Percentiles rank a stretch among this genome's conserved stretches.
Conservation (phyloP, 345 rosid species). For the Carallia pectinifolia region DNA sequence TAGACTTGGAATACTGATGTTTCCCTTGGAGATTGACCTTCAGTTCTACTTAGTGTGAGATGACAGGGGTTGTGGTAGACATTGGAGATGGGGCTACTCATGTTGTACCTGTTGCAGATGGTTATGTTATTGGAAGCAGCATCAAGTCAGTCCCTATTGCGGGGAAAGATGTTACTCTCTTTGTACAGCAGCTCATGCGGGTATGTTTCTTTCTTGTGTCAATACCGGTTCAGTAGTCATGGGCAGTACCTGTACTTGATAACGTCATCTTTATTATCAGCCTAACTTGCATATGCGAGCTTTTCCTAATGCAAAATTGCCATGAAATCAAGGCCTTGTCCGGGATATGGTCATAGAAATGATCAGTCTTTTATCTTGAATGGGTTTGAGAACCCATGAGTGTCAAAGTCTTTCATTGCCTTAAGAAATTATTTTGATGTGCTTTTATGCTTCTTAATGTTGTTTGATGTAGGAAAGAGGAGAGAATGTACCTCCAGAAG, state of each 20-base stretch:
- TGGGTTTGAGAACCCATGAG: neutral
- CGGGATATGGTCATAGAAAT: neutral
- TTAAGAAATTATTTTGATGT: neutral
- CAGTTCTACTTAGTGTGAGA: slow-evolving; percentile 76
- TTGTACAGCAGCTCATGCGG: slow-evolving; percentile 98
- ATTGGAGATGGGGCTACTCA: slow-evolving; percentile 96
- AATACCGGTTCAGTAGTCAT: neutral
- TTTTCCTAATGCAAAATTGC: too few species aligned
- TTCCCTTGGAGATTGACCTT: slow-evolving; percentile 46
- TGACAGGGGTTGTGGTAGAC: slow-evolving; percentile 99
- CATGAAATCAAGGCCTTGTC: neutral
- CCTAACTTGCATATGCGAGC: neutral
- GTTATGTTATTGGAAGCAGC: slow-evolving; percentile 95
- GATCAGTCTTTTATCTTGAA: neutral
- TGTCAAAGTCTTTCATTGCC: neutral
- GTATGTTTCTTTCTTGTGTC: slow-evolving; percentile 36
- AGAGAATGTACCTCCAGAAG: slow-evolving; percentile 95
- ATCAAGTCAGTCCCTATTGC: slow-evolving; percentile 86
- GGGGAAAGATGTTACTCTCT: slow-evolving; percentile 85
- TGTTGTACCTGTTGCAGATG: slow-evolving; percentile 97
- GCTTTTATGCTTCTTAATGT: slow-evolving; percentile 21
- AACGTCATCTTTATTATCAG: neutral
- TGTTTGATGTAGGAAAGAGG: slow-evolving; percentile 75
- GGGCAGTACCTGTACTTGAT: neutral
- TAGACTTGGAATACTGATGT: neutral